Base-by-base conservation (phyloP, 768 basidiomycete genomes). In the Mycena albidolilacea region DNA sequence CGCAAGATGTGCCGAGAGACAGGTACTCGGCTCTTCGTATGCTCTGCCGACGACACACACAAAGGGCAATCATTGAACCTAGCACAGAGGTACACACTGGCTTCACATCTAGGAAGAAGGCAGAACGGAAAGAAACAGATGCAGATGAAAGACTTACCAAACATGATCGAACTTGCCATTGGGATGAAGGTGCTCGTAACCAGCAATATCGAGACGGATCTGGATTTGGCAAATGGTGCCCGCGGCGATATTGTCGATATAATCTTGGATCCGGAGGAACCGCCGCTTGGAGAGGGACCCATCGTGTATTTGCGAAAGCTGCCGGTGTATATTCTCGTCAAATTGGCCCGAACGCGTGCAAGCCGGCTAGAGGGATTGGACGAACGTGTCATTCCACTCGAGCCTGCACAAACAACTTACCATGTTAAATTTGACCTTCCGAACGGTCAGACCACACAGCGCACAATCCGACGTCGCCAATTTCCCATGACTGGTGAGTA, bases 111-210 rank as follows among this genome's bases (percentile, higher is more conserved):
- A 7, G 12, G 46, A 11, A 48, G 30, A 30, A 30, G 30, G 30
- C 30, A 30, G 30, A 30, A 30, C 30, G 30, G 30, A 48, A 17
- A 48, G 46, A 17, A 48, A 48, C 30, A 30, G 30, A 30, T 30
- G 58, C 60, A 62, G 15, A 14, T 30, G 6, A 67, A 57, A 35
- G 65, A 67, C 41, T 57, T 67, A 41, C 54, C 52, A 30, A 17
- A 67, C 15, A 14, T 35, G 37, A 58, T 67, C 2, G 55, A 67
- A n/a, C 3, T 67, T 19, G 43, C 43, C 35, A 60, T 84, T 5
- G 83, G 85, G 0, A 85, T 85, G 82, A 79, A 82, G 59, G 83
- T 84, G 0, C 82, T 87, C 82, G 82, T 86, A 0, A 84, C 81
- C 1, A 61, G 54, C 3, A 86, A 87, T 48, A 67, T 87, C 0